phyloP scores from a whole-genome alignment of 441 rosid genomes.

The Euphorbia schlechtendalii region DNA sequence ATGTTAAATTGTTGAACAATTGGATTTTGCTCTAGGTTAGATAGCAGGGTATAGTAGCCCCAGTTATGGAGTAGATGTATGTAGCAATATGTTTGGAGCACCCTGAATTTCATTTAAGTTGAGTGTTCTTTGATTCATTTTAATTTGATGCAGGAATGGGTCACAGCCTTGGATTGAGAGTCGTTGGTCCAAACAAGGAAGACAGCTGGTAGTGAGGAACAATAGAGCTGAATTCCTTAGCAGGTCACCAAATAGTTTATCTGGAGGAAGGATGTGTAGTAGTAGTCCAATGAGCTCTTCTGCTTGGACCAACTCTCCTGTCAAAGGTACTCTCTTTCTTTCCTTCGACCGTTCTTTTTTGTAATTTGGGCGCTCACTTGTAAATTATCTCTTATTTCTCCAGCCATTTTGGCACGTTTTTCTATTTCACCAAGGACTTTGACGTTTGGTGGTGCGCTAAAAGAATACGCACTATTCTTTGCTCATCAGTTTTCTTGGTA shows the following conservation, averaged over 20 bases:
- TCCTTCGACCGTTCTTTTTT: neutral
- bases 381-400: neutral
- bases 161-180: conserved; percentile 21
- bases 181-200: conserved; percentile 19
- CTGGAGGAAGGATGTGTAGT: conserved; percentile 45
- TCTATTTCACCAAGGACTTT: neutral
- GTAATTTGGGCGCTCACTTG: neutral
- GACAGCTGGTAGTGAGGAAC: conserved; percentile 24
- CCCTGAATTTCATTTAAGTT: neutral
- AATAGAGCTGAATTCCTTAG: conserved; percentile 52
- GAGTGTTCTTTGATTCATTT: neutral
- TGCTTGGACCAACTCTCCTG: conserved; percentile 57
- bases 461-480: neutral
- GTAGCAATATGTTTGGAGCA: neutral
- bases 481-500: neutral
- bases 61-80: neutral
- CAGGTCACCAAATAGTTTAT: conserved; percentile 35
- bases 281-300: conserved; percentile 34
- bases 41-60: neutral
- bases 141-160: conserved; percentile 28
- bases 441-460: neutral
- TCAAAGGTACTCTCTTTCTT: conserved; percentile 36
- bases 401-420: neutral
- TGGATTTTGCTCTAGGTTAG: neutral
- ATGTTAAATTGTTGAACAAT: neutral